Conservation (phyloP, 2,329 filamentous ascomycete genomes). For the Fusarium buharicum region DNA sequence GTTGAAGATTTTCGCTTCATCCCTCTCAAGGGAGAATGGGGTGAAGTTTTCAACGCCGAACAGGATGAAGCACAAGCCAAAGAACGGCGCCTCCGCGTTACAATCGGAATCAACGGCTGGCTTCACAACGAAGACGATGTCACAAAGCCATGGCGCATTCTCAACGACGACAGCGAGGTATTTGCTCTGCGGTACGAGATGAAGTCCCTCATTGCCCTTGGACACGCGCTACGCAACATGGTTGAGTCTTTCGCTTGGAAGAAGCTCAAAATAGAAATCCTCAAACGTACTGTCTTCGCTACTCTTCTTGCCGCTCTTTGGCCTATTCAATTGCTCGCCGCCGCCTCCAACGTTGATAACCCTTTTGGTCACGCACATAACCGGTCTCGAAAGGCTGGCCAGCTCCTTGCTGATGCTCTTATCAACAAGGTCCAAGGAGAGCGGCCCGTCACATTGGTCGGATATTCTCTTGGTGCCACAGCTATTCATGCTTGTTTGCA, state of each 20-base stretch:
- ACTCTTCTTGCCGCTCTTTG: constrained; percentile 75
- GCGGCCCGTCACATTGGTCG: constrained; percentile 80
- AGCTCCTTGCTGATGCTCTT: constrained; percentile 82
- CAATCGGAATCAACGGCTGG: constrained; percentile 90
- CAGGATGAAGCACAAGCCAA: constrained; percentile 41
- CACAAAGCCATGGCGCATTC: constrained; percentile 79
- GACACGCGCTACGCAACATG: constrained; percentile 75
- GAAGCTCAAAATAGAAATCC: constrained; percentile 77
- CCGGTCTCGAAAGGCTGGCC: constrained; percentile 81
- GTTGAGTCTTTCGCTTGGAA: constrained; percentile 81
- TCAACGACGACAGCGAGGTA: constrained; percentile 77
- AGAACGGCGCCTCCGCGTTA: constrained; percentile 74
- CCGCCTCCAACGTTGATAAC: constrained; percentile 79
- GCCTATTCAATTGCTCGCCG: constrained; percentile 73
- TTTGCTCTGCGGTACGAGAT: constrained; percentile 90
- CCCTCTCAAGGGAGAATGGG: constrained; percentile 68
- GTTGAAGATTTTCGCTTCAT: constrained; percentile 86
- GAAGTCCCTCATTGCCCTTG: constrained; percentile 78
- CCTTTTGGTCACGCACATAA: constrained; percentile 82
- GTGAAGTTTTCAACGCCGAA: constrained; percentile 39
- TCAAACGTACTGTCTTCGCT: constrained; percentile 76
- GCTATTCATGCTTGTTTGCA: constrained; percentile 86
- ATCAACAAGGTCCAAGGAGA: constrained; percentile 86
- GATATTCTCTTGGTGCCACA: constrained; percentile 83
- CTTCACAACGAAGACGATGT: constrained; percentile 79